Base-by-base conservation (phyloP, 2,329 filamentous ascomycete genomes). In the Paraphoma chrysanthemicola region DNA sequence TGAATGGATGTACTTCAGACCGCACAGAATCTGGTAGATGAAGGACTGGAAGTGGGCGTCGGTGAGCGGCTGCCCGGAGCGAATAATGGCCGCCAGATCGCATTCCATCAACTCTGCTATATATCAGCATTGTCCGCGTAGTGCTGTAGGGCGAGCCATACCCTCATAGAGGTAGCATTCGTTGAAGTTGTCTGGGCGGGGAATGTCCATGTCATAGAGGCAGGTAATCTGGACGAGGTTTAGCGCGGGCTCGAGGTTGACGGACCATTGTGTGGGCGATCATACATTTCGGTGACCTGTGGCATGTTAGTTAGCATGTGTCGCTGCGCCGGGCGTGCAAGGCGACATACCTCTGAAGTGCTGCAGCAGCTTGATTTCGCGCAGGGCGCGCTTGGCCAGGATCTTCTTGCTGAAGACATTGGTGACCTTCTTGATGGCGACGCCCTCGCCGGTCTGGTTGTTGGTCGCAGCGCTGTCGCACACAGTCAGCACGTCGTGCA, bases 331-430 rank as follows among this genome's bases (percentile, higher is more conserved):
- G 39, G 48, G 16, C 30, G 48, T 18, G 39, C 52, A 31, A 46
- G 31, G 23, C 31, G 14, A 56, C 75, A 52, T 59, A 72, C 78
- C 81, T 76, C 95, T 87, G 82, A 99, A 99, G 80, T 99, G 95
- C 82, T 98, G 94, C 64, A 99, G 85, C 68, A 99, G 86, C 86
- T 98, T 99, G 81, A 99, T 98, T 82, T 99, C 95, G 79, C 95
- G 89, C 83, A 99, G 81, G 48, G 95, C 95, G 74, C 95, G 91
- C 88, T 99, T 99, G 71, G 95, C 95, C 67, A 99, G 86, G 69
- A 99, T 99, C 88, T 98, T 98, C 83, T 99, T 99, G 86, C 93
- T 97, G 81, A 99, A 99, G 71, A 99, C 94, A 90, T 99, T 99
- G 83, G 95, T 99, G 77, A 99, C 92, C 82, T 99, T 99, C 82